phyloP scores from a whole-genome alignment of 306 rosid species.

The Pueraria montana region DNA sequence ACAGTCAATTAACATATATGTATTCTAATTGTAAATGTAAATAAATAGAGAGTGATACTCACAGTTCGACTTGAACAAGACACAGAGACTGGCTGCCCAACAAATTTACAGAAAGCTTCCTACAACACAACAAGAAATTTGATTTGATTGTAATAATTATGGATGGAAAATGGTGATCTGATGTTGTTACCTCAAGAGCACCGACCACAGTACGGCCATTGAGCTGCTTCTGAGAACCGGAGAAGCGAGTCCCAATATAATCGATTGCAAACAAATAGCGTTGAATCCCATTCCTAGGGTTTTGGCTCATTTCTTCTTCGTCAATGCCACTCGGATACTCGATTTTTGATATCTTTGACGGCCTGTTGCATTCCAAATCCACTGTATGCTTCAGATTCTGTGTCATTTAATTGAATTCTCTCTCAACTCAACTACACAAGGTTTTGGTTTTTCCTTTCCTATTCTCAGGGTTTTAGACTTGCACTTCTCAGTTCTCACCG shows the following conservation, averaged over 20 bases:
- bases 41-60: conserved; percentile 36
- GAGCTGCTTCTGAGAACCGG: conserved; percentile 89
- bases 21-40: not conserved
- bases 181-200: conserved; percentile 69
- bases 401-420: conserved; percentile 54
- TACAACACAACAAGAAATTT: conserved; percentile 45
- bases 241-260: conserved; percentile 88
- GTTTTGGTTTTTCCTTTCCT: too few relatives aligned
- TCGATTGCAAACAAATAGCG: conserved; percentile 89
- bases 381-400: conserved; percentile 59
- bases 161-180: not conserved
- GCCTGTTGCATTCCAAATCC: conserved; percentile 59
- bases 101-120: conserved; percentile 91
- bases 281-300: conserved; percentile 56
- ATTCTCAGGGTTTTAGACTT: too few relatives aligned
- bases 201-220: conserved; percentile 87
- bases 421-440: too few relatives aligned
- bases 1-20: not conserved
- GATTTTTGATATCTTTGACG: conserved; percentile 68
- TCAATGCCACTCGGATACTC: conserved; percentile 40
- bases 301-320: conserved; percentile 55
- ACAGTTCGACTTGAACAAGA: conserved; percentile 94
- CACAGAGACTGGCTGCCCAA: conserved; percentile 81
- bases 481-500: too few relatives aligned
- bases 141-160: not conserved